A percentile compares a stretch with the other conserved stretches of the same genome.
These are phyloP conservation scores for Pythium coloratum DNA, from an alignment of 352 stramenopile genomes.

Conservation along the genomic window DNA sequence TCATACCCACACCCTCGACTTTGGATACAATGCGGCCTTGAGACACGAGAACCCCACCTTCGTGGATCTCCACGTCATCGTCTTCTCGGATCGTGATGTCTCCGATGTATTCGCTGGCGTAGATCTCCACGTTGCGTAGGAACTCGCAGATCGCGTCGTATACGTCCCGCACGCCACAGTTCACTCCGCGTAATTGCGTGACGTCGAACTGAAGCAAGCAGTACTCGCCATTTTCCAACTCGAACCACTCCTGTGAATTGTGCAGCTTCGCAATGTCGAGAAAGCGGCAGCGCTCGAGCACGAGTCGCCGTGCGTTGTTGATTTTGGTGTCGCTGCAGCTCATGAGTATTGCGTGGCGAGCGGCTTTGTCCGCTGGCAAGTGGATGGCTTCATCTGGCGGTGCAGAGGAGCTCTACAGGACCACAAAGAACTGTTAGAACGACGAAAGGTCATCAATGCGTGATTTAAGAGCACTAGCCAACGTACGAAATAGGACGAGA, in stretches of 20 bases:
- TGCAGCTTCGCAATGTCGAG: slow-evolving; percentile 38
- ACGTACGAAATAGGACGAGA: slow-evolving; percentile 9
- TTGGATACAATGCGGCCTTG: slow-evolving; percentile 16
- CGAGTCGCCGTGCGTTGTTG: slow-evolving; percentile 36
- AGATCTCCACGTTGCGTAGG: slow-evolving; percentile 39
- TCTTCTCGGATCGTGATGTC: slow-evolving; percentile 27
- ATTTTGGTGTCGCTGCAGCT: slow-evolving; percentile 41
- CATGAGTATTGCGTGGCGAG: slow-evolving; percentile 35
- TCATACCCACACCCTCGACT: slow-evolving; percentile 5
- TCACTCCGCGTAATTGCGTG: slow-evolving; percentile 35
- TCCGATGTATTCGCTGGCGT: slow-evolving; percentile 16
- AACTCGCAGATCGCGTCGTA: slow-evolving; percentile 52
- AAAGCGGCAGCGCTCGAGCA: slow-evolving; percentile 37
- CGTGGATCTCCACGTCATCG: slow-evolving; percentile 12
- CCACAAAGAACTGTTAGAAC: background rate
- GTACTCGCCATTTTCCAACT: slow-evolving; percentile 34
- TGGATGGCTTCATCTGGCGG: slow-evolving; percentile 9
- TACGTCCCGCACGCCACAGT: slow-evolving; percentile 33
- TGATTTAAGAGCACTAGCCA: background rate
- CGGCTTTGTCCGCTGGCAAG: slow-evolving; percentile 19
- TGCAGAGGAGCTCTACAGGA: background rate
- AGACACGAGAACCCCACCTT: slow-evolving; percentile 2
- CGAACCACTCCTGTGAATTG: slow-evolving; percentile 40
- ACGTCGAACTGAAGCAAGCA: slow-evolving; percentile 44
- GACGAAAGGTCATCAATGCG: background rate